These are phyloP conservation scores for Coniochaeta sp. DNA, from an alignment of 2,329 filamentous ascomycete species.

Conservation along the genomic window DNA sequence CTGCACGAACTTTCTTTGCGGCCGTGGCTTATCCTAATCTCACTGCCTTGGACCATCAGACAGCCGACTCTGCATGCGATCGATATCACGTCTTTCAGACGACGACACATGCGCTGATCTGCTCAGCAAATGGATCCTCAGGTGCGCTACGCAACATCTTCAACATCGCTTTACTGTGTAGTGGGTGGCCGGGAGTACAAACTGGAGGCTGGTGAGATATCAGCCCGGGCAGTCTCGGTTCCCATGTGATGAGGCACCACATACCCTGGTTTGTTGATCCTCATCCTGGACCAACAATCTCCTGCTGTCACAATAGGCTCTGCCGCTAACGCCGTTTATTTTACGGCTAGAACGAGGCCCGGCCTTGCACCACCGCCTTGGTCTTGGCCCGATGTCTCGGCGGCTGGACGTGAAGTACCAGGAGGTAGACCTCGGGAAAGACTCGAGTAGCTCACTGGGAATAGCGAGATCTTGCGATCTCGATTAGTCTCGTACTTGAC, in stretches of 20 bases:
- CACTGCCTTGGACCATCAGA: too few relatives aligned
- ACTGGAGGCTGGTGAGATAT: not conserved
- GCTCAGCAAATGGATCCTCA: too few relatives aligned
- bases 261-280: not conserved
- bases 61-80: too few relatives aligned
- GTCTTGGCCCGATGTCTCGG: not conserved
- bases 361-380: not conserved
- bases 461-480: not conserved
- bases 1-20: too few relatives aligned
- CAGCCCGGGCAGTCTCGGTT: not conserved
- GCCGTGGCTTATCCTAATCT: too few relatives aligned
- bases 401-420: not conserved
- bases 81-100: too few relatives aligned
- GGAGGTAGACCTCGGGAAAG: not conserved
- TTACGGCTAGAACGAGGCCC: not conserved
- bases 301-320: not conserved
- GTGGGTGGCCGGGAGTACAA: not conserved
- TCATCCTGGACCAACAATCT: not conserved
- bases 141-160: too few relatives aligned
- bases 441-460: not conserved
- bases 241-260: not conserved
- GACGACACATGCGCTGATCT: too few relatives aligned
- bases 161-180: too few relatives aligned
- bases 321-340: not conserved
- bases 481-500: not conserved